Percentiles rank a stretch among this genome's conserved stretches.
Evolutionary conservation across 164 flowering plant species (phyloP).

Genomic region (Stephania cephalantha): DNA sequence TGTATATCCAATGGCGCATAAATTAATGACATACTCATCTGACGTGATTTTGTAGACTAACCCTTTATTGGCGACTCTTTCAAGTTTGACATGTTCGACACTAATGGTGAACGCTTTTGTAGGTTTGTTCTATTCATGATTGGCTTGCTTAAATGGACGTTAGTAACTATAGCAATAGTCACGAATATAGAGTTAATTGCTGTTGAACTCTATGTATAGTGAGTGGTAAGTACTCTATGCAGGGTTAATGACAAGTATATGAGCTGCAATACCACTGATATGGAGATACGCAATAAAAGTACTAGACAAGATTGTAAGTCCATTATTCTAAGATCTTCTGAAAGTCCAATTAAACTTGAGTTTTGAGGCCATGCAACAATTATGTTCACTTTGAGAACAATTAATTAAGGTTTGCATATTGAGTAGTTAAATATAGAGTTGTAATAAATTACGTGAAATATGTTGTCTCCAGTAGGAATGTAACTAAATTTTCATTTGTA

Average conservation of each 20-base stretch:
- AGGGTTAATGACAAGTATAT: slow-evolving; percentile 25
- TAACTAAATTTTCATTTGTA: no score
- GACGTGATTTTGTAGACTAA: slow-evolving; percentile 68
- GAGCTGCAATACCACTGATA: slow-evolving; percentile 71
- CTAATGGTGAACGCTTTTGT: slow-evolving; percentile 65
- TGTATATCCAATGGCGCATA: slow-evolving; percentile 65
- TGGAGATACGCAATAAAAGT: slow-evolving; percentile 98
- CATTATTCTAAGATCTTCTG: slow-evolving; percentile 65
- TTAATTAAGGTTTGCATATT: slow-evolving; percentile 79
- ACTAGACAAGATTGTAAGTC: slow-evolving; percentile 83
- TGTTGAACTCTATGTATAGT: slow-evolving; percentile 84
- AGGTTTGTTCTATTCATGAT: slow-evolving; percentile 58
- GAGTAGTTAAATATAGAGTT: slow-evolving; percentile 11
- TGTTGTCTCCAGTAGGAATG: no score
- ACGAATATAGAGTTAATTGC: slow-evolving; percentile 79
- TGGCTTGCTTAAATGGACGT: slow-evolving; percentile 49
- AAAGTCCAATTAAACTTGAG: slow-evolving; percentile 72
- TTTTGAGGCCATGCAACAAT: slow-evolving; percentile 97
- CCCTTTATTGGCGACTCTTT: slow-evolving; percentile 67
- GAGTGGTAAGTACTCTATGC: slow-evolving; percentile 20
- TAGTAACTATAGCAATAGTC: slow-evolving; percentile 58
- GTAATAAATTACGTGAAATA: no score
- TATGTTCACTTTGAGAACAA: slow-evolving; percentile 93
- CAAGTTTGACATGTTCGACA: slow-evolving; percentile 89
- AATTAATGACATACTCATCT: slow-evolving; percentile 61